Percentiles rank a stretch among this genome's conserved stretches.
These are phyloP conservation scores for Schizonepeta tenuifolia DNA, from an alignment of 257 asterid species.

Conservation along the genomic window DNA sequence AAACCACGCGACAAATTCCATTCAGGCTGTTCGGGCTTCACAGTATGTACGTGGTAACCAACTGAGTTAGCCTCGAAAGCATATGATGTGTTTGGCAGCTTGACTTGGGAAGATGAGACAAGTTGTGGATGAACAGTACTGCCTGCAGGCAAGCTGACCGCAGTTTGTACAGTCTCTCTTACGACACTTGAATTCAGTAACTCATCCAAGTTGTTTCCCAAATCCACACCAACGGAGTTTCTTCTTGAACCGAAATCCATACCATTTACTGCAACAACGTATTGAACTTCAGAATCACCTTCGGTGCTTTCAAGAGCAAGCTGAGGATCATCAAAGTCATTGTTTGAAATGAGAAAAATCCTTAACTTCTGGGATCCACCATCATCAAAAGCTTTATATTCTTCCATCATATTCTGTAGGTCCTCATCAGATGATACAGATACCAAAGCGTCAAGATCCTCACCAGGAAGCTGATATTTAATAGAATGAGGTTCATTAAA, in stretches of 20 bases:
- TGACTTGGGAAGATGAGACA: slow-evolving; percentile 48
- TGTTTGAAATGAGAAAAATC: slow-evolving; percentile 66
- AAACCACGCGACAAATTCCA: slow-evolving; percentile 48
- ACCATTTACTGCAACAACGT: slow-evolving; percentile 83
- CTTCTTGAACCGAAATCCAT: slow-evolving; percentile 75
- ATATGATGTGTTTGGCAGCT: slow-evolving; percentile 46
- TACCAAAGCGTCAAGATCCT: slow-evolving; percentile 95
- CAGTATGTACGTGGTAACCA: slow-evolving; percentile 43
- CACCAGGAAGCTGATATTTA: slow-evolving; percentile 97
- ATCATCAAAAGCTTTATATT: slow-evolving; percentile 58
- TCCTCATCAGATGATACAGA: slow-evolving; percentile 94
- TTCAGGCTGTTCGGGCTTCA: slow-evolving; percentile 52
- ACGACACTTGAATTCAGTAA: slow-evolving; percentile 57
- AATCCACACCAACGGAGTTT: slow-evolving; percentile 62
- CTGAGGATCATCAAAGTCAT: slow-evolving; percentile 74
- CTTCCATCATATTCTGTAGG: slow-evolving; percentile 91
- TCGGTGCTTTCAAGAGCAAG: slow-evolving; percentile 57
- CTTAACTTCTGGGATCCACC: slow-evolving; percentile 77
- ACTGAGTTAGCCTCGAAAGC: slow-evolving; percentile 50
- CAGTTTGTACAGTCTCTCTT: slow-evolving; percentile 51
- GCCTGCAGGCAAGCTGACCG: slow-evolving; percentile 39
- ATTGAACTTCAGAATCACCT: slow-evolving; percentile 73
- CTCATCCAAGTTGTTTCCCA: slow-evolving; percentile 73
- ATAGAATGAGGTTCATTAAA: slow-evolving; percentile 59
- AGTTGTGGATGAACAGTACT: slow-evolving; percentile 42